Base-by-base conservation (phyloP, 257 asterid species). In the Ehretia macrophylla region DNA sequence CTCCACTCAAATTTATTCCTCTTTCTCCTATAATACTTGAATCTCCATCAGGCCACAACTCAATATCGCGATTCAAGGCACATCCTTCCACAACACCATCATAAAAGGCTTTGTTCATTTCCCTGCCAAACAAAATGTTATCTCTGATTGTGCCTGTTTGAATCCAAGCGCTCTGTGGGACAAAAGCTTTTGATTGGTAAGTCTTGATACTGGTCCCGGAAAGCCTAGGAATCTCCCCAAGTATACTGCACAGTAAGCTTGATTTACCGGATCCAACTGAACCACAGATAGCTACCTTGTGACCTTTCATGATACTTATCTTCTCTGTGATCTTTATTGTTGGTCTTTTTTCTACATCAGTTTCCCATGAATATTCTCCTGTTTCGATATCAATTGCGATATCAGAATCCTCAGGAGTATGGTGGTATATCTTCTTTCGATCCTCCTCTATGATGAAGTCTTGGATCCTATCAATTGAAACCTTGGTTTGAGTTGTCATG, bases 151-250 rank as follows among this genome's bases (percentile, higher is more conserved):
- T 83, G 40, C 96, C 98, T 0, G 91, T 87, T 60, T 87, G 98
- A 60, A 90, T 90, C 98, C 98, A 90, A 37, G 96, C 86, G 60
- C 83, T 79, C 58, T 90, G 95, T 0, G 94, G 87, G n/a, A 90
- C 96, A 54, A 78, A 80, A 21, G 98, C 96, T 59, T 78, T 90
- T 10, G 91, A 75, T 22, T 96, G 94, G 11, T 69, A 62, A n/a
- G 77, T 72, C 52, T 74, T 79, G 23, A 80, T 70, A 44, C 83
- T 51, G n/a, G 78, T 63, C 62, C 98, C 96, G 12, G 85, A 82
- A 18, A 69, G 56, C 74, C 81, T 78, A 12, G 87, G 91, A 57
- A 87, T 84, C 74, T 85, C 98, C 27, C 87, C 90, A 51, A 87
- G 83, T 17, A 91, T 73, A 46, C 94, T 75, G 5, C 79, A 77